phyloP scores from a whole-genome alignment of 129 eudicot species.

The Logfia minima region DNA sequence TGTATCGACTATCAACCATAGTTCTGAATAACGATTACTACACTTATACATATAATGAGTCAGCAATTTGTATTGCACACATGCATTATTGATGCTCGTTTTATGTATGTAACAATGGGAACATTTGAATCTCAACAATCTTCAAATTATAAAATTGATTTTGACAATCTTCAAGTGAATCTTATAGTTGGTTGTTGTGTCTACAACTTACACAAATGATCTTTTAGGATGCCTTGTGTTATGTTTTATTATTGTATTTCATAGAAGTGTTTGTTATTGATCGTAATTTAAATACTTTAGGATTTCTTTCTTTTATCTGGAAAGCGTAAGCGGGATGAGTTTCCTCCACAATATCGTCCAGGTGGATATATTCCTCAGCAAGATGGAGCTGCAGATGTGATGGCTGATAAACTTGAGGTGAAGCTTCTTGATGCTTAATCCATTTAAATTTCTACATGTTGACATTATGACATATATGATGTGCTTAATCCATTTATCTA shows the following conservation, averaged over 20 bases:
- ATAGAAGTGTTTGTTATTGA: slow-evolving; percentile 18
- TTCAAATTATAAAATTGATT: neutral
- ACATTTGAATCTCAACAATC: neutral
- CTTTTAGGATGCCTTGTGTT: neutral
- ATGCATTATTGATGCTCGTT: neutral
- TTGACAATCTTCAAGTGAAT: neutral
- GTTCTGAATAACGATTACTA: neutral
- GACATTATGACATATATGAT: neutral
- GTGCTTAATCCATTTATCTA: neutral
- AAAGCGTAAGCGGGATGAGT: slow-evolving; percentile 75
- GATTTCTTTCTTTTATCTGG: slow-evolving; percentile 50
- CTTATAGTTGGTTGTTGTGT: neutral
- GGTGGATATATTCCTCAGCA: slow-evolving; percentile 85
- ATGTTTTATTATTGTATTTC: neutral
- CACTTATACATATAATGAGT: neutral
- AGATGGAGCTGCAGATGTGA: slow-evolving; percentile 71
- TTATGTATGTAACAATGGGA: slow-evolving; percentile 7
- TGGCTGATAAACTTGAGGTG: slow-evolving; percentile 35
- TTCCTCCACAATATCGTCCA: slow-evolving; percentile 55
- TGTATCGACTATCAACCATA: neutral
- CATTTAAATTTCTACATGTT: neutral
- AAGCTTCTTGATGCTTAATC: slow-evolving; percentile 6
- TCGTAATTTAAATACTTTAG: slow-evolving; percentile 21
- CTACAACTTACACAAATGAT: slow-evolving; percentile 6
- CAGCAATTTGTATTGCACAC: neutral